Percentiles rank a stretch among this genome's conserved stretches.
These are phyloP conservation scores for Coprinopsis marcescibilis DNA, from an alignment of 768 basidiomycete genomes.

Conservation along the genomic window DNA sequence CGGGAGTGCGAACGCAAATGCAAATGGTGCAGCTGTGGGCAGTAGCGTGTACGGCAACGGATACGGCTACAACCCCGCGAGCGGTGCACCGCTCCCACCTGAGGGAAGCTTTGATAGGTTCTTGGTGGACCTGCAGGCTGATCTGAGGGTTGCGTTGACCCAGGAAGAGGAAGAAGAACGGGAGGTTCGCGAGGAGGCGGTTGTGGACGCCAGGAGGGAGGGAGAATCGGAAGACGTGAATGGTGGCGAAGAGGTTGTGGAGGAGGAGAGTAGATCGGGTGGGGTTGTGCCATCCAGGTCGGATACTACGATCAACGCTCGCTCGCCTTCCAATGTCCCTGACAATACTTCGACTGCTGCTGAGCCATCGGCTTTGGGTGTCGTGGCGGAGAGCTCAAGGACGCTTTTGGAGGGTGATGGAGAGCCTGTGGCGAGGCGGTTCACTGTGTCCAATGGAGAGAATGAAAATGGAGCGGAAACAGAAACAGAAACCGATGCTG, in stretches of 20 bases:
- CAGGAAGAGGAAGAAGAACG: constrained; percentile 17
- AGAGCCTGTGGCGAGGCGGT: too few relatives aligned
- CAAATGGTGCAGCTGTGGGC: not conserved
- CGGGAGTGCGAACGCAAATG: constrained; percentile 7
- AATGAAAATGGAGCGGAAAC: not conserved
- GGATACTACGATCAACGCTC: too few relatives aligned
- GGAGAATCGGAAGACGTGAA: too few relatives aligned
- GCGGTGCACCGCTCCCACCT: constrained; percentile 21
- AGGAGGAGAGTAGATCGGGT: too few relatives aligned
- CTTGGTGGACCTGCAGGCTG: constrained; percentile 70
- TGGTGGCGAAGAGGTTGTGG: too few relatives aligned
- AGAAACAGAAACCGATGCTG: not conserved
- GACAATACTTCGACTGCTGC: too few relatives aligned
- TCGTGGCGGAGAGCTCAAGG: too few relatives aligned
- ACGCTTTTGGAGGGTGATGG: too few relatives aligned
- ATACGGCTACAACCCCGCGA: not conserved
- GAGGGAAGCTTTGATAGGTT: constrained; percentile 81
- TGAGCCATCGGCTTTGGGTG: too few relatives aligned
- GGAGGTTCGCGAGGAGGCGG: not conserved
- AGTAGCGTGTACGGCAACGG: not conserved
- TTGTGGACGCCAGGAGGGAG: too few relatives aligned
- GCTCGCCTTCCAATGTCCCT: too few relatives aligned
- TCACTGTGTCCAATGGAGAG: not conserved
- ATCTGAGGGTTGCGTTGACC: constrained; percentile 59
- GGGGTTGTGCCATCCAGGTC: too few relatives aligned